Evolutionary conservation across 768 basidiomycete species (phyloP), one percentile per base, ranked within the genome.

Genomic region (Pilatotrama ljubarskyi): DNA sequence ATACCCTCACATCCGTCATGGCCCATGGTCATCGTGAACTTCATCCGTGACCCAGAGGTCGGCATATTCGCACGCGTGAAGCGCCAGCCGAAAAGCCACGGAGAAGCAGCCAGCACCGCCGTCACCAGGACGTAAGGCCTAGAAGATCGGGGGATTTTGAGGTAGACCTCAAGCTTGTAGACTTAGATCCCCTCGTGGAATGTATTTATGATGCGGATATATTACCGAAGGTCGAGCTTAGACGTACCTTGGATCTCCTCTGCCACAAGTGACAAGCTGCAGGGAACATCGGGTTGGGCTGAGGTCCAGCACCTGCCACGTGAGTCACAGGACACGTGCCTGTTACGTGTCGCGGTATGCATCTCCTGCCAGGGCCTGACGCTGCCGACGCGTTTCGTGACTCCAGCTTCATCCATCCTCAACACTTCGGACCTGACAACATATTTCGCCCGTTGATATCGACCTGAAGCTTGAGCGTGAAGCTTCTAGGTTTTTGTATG

Each of bases 21-120:
- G 97, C 87, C 93, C 2, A 94, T 95, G 87, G 90, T 98, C 36
- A 93, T 89, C 2, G 79, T 91, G 56, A 93, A 93, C 74, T 99
- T 99, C 71, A 97, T 99, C 55, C 85, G 93, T 25, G 94, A 97
- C 66, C 80, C 82, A 14, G 86, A 90, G 62, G 91, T 95, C 26
- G 95, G 95, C 2, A 85, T 98, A 64, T 96, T 89, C 72, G 87
- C 91, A 13, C 80, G 95, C 8, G 92, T 87, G 8, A 98, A 98
- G 74, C 77, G 95, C 69, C 59, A 85, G 63, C 75, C 56, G 69
- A 85, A 80, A 72, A 73, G 64, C 56, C 62, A 49, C 51, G 58
- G 24, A 35, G 29, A 55, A 38, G 36, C 51, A 48, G 38, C 52
- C 52, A 44, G 20, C 51, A 9, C 46, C 55, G 14, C 36, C 60